Evolutionary conservation across 2,329 filamentous ascomycete species (phyloP), one percentile per base, ranked within the genome.

Genomic region (Alternaria tenuissima): DNA sequence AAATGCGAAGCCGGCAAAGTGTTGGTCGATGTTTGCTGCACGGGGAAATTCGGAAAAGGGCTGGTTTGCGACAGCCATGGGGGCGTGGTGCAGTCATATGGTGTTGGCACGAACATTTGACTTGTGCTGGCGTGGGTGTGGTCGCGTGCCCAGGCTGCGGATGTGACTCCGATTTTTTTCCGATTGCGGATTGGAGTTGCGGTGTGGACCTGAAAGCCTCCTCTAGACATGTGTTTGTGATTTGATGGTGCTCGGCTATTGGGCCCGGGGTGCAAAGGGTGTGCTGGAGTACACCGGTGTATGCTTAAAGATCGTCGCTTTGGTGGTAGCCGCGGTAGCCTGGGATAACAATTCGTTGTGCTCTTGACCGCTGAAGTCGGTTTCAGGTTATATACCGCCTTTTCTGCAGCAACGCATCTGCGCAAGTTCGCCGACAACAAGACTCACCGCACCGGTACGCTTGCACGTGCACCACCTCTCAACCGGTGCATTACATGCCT

Each of bases 81-180:
- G 43, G 16, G 39, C 28, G 43, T 42, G 56, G 52, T 55, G 48
- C 55, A 49, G 46, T 49, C 46, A 49, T 49, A 49, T 49, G 53
- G 62, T 47, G 48, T 61, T 56, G 47, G 54, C 54, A 48, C 47
- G 32, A 46, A 48, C 26, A 57, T 41, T 49, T 49, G 46, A 49
- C 46, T 18, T 49, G 46, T 38, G 46, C 11, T 38, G 20, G 46
- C 32, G 46, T 49, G 46, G 46, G 46, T 38, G 46, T 49, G 46
- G 46, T 30, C 46, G 22, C 32, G 46, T 49, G 46, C 32, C 46
- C 30, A n/a, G 46, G 30, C 16, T n/a, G 46, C 46, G 46, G 46
- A 49, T 38, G 46, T 49, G 46, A 38, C 46, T 49, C 47, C 20
- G 36, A 43, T 5, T 30, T 43, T 38, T 32, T 57, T 28, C 32